Percentiles rank a stretch among this genome's conserved stretches.
These are phyloP conservation scores for Aspergillus vadensis DNA, from an alignment of 2,329 filamentous ascomycete species.

Conservation along the genomic window DNA sequence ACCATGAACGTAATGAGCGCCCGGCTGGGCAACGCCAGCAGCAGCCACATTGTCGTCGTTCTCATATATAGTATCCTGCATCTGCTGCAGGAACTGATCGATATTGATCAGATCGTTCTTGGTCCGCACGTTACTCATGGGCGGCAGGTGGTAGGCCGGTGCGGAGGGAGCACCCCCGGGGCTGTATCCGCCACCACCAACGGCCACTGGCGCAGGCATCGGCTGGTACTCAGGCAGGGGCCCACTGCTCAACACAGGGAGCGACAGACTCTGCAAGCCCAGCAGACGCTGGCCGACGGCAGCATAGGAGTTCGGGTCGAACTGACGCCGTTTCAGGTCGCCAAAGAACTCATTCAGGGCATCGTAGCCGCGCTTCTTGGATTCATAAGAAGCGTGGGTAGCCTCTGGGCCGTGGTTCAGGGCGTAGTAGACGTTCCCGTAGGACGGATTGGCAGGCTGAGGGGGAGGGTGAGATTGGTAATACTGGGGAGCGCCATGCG, in stretches of 20 bases:
- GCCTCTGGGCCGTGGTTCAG: conserved; percentile 67
- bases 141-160: conserved; percentile 81
- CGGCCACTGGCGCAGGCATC: conserved; percentile 57
- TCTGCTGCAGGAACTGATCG: conserved; percentile 91
- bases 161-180: conserved; percentile 64
- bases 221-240: conserved; percentile 56
- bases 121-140: conserved; percentile 83
- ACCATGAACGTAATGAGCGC: conserved; percentile 64
- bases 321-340: conserved; percentile 84
- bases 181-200: conserved; percentile 57
- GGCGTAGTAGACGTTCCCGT: conserved; percentile 77
- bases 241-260: conserved; percentile 63
- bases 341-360: conserved; percentile 93
- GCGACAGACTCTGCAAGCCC: conserved; percentile 70
- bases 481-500: conserved; percentile 51
- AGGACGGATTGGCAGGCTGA: conserved; percentile 59
- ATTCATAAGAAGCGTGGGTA: conserved; percentile 64
- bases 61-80: conserved; percentile 95
- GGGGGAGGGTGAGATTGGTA: conserved; percentile 58
- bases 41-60: conserved; percentile 79
- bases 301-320: conserved; percentile 85
- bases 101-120: conserved; percentile 94
- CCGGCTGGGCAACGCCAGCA: conserved; percentile 74
- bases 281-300: conserved; percentile 88
- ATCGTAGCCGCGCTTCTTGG: conserved; percentile 81